Base-by-base conservation (phyloP, 2,329 filamentous ascomycete species). In the Claviceps arundinis region DNA sequence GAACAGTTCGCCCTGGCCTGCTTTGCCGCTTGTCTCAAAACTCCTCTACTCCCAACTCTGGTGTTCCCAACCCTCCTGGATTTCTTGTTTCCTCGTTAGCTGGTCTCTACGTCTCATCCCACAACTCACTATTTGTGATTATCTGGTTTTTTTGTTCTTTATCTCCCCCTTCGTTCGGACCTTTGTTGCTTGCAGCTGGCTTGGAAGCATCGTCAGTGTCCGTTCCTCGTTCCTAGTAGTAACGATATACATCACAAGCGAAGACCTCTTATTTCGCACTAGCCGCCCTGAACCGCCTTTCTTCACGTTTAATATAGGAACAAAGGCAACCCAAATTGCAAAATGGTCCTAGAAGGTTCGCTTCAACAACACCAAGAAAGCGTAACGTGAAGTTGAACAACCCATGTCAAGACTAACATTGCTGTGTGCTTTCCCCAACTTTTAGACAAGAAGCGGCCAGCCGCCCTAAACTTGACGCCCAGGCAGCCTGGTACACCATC, bases 381-480 rank as follows among this genome's bases (percentile, higher is more conserved):
- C 6, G 34, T 1, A 17, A 37, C n/a, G 11, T 16, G 13, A 7
- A 13, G 0, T 2, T 8, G 37, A 17, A 19, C 26, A 4, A 47
- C 22, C 6, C 5, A 34, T 9, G 30, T 42, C 9, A 14, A 37
- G 40, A 43, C 53, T 66, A 56, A 65, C 60, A 54, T 44, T 17
- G 47, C 11, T n/a, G 2, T 30, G 40, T 17, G 30, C 6, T 24
- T 30, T 34, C 16, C 5, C 68, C 58, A 57, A 57, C 55, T 62
- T 65, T 75, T 78, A 59, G 76, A 80, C 56, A 80, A 70, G 68
- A 78, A 67, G 72, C 73, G 77, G 63, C 78, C 78, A 58, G 62
- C 70, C 65, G 77, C 77, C 53, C 69, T 81, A 49, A 76, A 78
- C 58, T 68, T 81, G 53, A 67, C 71, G 30, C 72, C 75, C 26